Evolutionary conservation across 2,329 filamentous ascomycete genomes (phyloP).

Genomic region (Xylaria polymorpha): DNA sequence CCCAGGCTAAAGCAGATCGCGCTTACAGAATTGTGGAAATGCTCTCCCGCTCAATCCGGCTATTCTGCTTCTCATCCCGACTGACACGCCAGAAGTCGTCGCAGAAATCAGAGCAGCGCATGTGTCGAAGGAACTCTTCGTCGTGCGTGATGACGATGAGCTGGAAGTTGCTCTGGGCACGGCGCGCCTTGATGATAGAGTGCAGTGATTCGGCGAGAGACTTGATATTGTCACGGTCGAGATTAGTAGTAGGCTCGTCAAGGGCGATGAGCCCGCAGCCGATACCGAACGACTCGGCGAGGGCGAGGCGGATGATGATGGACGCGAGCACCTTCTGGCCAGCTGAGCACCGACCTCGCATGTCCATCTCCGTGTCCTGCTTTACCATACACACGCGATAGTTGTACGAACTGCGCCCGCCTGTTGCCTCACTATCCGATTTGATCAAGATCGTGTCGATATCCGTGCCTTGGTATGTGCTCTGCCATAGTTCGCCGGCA

Average conservation of each 20-base stretch:
- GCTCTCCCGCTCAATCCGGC: conserved; percentile 79
- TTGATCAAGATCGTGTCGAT: conserved; percentile 96
- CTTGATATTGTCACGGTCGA: conserved; percentile 94
- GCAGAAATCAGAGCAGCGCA: conserved; percentile 93
- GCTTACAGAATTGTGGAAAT: conserved; percentile 60
- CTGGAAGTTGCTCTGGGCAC: conserved; percentile 94
- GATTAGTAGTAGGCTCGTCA: conserved; percentile 96
- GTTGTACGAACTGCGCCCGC: conserved; percentile 87
- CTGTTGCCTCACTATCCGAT: conserved; percentile 82
- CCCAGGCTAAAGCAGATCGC: conserved; percentile 38
- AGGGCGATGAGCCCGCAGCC: conserved; percentile 97
- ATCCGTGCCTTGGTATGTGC: conserved; percentile 95
- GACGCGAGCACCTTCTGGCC: conserved; percentile 96
- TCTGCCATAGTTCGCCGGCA: conserved; percentile 95
- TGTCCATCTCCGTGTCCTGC: conserved; percentile 97
- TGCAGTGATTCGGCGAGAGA: conserved; percentile 86
- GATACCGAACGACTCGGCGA: conserved; percentile 95
- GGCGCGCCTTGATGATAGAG: conserved; percentile 84
- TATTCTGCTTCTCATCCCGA: conserved; percentile 86
- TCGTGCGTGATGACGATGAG: conserved; percentile 99
- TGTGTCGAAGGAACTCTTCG: conserved; percentile 91
- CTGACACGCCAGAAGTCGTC: conserved; percentile 92
- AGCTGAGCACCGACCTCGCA: conserved; percentile 96
- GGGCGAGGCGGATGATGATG: conserved; percentile 95
- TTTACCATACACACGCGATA: conserved; percentile 99